Conservation (phyloP, 441 rosid genomes). For the Iberis amara region DNA sequence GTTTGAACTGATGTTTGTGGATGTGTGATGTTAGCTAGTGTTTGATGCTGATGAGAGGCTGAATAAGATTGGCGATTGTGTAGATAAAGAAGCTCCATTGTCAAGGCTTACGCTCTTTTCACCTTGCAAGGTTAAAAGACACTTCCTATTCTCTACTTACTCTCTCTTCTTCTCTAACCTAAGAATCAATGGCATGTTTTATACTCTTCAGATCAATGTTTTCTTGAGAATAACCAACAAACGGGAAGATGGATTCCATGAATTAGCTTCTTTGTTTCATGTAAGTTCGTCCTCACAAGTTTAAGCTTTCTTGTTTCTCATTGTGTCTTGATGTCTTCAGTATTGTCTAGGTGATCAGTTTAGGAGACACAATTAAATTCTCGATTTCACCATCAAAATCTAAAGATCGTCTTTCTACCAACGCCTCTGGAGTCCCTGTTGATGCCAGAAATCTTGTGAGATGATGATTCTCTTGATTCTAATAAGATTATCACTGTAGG, state of each 20-base stretch:
- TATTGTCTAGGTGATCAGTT: conserved; percentile 58
- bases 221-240: conserved; percentile 82
- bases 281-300: conserved; percentile 35
- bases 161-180: neutral
- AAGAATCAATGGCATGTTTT: conserved; percentile 1
- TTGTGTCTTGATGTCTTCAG: conserved; percentile 9
- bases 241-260: conserved; percentile 89
- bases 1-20: neutral
- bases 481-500: neutral
- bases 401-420: conserved; percentile 75
- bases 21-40: conserved; percentile 48
- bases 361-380: conserved; percentile 84
- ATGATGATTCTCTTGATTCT: neutral
- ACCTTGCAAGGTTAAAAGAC: conserved; percentile 72
- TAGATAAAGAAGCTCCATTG: conserved; percentile 76
- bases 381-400: conserved; percentile 74
- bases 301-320: conserved; percentile 1
- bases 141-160: neutral
- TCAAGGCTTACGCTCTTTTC: conserved; percentile 89
- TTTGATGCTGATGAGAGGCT: conserved; percentile 78
- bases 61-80: conserved; percentile 69
- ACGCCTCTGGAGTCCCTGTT: conserved; percentile 81
- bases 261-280: conserved; percentile 90
- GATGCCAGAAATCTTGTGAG: conserved; percentile 61
- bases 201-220: conserved; percentile 58